A percentile compares a stretch with the other conserved stretches of the same genome.
These are phyloP conservation scores for Pseudovirgaria hyperparasitica DNA, from an alignment of 2,329 filamentous ascomycete species.

Conservation along the genomic window DNA sequence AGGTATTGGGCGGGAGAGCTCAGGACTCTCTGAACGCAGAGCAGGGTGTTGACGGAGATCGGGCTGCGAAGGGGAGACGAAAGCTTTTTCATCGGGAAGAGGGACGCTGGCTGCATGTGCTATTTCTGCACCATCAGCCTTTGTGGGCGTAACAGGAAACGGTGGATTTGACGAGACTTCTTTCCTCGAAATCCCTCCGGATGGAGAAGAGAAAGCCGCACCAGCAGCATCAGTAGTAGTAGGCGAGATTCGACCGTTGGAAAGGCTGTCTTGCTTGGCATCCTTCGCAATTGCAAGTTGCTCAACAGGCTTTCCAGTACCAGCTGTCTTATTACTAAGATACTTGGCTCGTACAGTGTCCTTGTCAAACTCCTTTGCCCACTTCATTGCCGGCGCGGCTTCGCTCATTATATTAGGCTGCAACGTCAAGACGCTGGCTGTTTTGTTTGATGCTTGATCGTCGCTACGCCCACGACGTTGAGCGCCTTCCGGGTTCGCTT, in stretches of 20 bases:
- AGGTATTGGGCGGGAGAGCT: constrained; percentile 6
- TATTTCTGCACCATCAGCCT: constrained; percentile 10
- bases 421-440: constrained; percentile 77
- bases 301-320: constrained; percentile 48
- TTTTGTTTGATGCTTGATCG: constrained; percentile 53
- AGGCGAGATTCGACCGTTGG: constrained; percentile 9
- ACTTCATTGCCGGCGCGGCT: constrained; percentile 89
- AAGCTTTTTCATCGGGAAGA: constrained; percentile 19
- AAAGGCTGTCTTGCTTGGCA: constrained; percentile 12
- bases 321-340: constrained; percentile 58
- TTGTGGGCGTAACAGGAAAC: constrained; percentile 9
- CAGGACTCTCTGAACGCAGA: constrained; percentile 21
- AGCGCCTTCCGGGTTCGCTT: constrained; percentile 38
- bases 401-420: constrained; percentile 76
- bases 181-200: constrained; percentile 12
- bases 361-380: constrained; percentile 93
- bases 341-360: constrained; percentile 78
- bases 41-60: constrained; percentile 29
- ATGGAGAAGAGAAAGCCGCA: constrained; percentile 30
- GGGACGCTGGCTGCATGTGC: constrained; percentile 23
- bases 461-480: constrained; percentile 42
- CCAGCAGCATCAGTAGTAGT: no score
- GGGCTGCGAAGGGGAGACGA: constrained; percentile 6
- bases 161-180: constrained; percentile 18
- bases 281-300: constrained; percentile 22